Evolutionary conservation across 2,329 filamentous ascomycete species (phyloP).

Genomic region (Penicillium italicum): DNA sequence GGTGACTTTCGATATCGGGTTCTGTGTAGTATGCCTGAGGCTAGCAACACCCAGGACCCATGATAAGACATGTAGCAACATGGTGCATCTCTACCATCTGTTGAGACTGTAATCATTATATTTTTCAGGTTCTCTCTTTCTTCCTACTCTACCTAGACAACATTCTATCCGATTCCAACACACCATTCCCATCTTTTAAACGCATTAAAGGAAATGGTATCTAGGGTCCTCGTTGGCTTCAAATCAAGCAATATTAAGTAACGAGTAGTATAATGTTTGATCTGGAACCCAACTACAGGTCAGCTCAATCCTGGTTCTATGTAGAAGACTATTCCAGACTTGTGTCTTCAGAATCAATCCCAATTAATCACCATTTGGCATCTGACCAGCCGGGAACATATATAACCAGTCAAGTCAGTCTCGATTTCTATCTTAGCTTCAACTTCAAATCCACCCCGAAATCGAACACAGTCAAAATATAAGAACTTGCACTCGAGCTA

Average conservation of each 20-base stretch:
- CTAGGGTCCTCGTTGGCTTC: not conserved
- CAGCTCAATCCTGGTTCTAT: not conserved
- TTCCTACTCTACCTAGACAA: not conserved
- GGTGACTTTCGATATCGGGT: no score
- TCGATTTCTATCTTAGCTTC: not conserved
- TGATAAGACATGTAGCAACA: not conserved
- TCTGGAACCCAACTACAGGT: not conserved
- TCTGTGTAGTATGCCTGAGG: no score
- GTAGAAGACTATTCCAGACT: no score
- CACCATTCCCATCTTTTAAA: not conserved
- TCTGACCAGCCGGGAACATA: not conserved
- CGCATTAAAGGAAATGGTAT: not conserved
- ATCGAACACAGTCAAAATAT: not conserved
- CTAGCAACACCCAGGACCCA: no score
- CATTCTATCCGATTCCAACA: not conserved
- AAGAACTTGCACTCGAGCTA: not conserved
- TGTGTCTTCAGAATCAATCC: not conserved
- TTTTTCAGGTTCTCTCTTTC: not conserved
- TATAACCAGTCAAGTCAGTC: not conserved
- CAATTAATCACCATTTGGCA: not conserved
- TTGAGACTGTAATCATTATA: not conserved
- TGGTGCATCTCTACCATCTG: no score
- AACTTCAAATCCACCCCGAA: not conserved
- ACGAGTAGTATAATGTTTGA: not conserved
- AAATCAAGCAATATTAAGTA: not conserved